These are phyloP conservation scores for Chaetomiaceae sp. DNA, from an alignment of 2,329 filamentous ascomycete species.

Conservation along the genomic window DNA sequence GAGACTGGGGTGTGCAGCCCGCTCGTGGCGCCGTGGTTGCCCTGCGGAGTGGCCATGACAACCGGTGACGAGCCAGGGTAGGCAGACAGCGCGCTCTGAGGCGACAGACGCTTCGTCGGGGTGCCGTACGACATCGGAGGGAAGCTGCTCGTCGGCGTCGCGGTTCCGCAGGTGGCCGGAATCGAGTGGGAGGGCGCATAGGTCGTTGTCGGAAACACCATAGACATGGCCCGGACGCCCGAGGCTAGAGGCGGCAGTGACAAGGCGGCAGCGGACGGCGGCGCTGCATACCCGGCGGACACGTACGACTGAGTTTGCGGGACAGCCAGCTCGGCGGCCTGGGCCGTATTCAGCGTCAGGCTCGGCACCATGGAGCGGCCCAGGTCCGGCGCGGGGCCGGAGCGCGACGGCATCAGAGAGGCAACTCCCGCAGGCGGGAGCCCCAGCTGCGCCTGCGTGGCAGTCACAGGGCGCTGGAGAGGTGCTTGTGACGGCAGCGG, in stretches of 20 bases:
- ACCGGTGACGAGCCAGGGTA: slow-evolving; percentile 63
- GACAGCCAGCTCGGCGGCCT: slow-evolving; percentile 16
- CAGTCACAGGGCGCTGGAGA: slow-evolving; percentile 7
- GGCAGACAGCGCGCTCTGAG: slow-evolving; percentile 40
- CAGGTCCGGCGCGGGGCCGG: slow-evolving; percentile 35
- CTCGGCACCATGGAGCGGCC: slow-evolving; percentile 62
- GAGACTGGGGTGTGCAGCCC: slow-evolving; percentile 59
- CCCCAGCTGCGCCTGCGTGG: neutral
- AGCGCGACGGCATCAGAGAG: slow-evolving; percentile 29
- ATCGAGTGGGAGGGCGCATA: slow-evolving; percentile 34
- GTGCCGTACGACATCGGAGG: slow-evolving; percentile 39
- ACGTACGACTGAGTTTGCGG: slow-evolving; percentile 29
- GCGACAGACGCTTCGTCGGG: slow-evolving; percentile 48
- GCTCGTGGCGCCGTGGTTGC: slow-evolving; percentile 17
- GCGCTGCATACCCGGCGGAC: slow-evolving; percentile 35
- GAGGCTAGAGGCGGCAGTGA: slow-evolving; percentile 58
- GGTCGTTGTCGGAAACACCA: slow-evolving; percentile 59
- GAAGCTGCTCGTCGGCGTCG: slow-evolving; percentile 32
- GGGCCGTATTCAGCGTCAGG: slow-evolving; percentile 56
- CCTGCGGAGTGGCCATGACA: slow-evolving; percentile 35
- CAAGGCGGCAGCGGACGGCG: slow-evolving; percentile 32
- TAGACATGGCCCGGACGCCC: slow-evolving; percentile 65
- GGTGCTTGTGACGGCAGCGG: slow-evolving; percentile 19
- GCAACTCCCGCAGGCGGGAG: neutral
- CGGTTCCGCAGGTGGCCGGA: slow-evolving; percentile 28